Base-by-base conservation (phyloP, 352 stramenopile species). In the Phytopythium sindhum region DNA sequence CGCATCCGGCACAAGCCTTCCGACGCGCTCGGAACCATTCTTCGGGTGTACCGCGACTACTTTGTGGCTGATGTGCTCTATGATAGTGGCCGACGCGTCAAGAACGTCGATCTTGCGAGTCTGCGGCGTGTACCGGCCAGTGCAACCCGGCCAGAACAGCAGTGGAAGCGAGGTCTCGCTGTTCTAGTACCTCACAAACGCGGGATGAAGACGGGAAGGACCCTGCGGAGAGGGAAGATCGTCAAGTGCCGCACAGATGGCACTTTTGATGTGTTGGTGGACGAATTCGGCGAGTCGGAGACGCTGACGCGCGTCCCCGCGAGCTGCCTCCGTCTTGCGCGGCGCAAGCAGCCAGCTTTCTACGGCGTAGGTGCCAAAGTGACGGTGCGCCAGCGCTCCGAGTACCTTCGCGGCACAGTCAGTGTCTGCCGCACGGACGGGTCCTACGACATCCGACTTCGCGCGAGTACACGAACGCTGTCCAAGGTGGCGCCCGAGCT, bases 31-130 rank as follows among this genome's bases (percentile, higher is more conserved):
- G 85, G 81, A 29, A 89, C 83, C 21, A 60, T 93, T 61, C 68
- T 90, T 35, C 81, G 82, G 8, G 29, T 91, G 9, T 88, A 90
- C 48, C 65, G 67, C 15, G 77, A 85, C 62, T 93, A 86, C 33
- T 87, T 88, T 57, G 82, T 91, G 7, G 81, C 74, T 0, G 81
- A 91, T 31, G 72, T 91, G 0, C 80, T 86, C 53, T 89, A 88
- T 60, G 81, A 93, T 61, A 88, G 57, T 14, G 82, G 84, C 10
- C 67, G 70, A 10, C 77, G 68, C 29, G 44, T 72, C 9, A 79
- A 81, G 60, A 93, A 93, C 66, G 70, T 93, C 24, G 79, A 80
- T 21, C 57, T 93, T 26, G 69, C 67, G 23, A 69, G 73, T 26
- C 66, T 93, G 23, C 65, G 44, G 42, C 57, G 62, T 19, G 51